Evolutionary conservation across 129 eudicot species (phyloP).

Genomic region (Helianthus tuberosus): DNA sequence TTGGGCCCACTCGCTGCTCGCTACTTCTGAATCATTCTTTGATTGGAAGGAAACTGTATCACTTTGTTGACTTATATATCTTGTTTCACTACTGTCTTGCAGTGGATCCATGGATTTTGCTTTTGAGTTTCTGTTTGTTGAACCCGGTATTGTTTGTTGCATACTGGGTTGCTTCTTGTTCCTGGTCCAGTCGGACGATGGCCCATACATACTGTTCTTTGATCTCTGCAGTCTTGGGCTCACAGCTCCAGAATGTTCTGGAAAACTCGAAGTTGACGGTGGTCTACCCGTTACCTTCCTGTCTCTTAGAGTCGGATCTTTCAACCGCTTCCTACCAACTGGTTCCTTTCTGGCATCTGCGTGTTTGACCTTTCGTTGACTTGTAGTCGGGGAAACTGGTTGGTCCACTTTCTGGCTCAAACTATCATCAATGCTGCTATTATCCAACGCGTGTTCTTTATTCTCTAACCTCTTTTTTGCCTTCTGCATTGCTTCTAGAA

Average conservation of each 20-base stretch:
- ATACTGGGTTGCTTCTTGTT: slow-evolving; percentile 39
- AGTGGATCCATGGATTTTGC: slow-evolving; percentile 40
- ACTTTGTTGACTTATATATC: slow-evolving; percentile 44
- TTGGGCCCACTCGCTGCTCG: slow-evolving; percentile 43
- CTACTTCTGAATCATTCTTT: slow-evolving; percentile 57
- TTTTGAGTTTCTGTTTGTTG: slow-evolving; percentile 36
- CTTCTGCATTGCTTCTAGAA: slow-evolving; percentile 91
- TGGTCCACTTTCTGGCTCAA: slow-evolving; percentile 28
- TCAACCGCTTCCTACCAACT: slow-evolving; percentile 24
- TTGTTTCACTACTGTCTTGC: slow-evolving; percentile 40
- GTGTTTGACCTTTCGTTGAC: slow-evolving; percentile 35
- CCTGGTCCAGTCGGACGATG: slow-evolving; percentile 40
- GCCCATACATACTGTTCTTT: slow-evolving; percentile 33
- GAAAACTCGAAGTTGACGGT: slow-evolving; percentile 30
- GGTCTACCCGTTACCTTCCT: slow-evolving; percentile 42
- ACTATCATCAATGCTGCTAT: slow-evolving; percentile 34
- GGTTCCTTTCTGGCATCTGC: slow-evolving; percentile 33
- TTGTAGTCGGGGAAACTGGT: slow-evolving; percentile 37
- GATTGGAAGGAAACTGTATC: slow-evolving; percentile 68
- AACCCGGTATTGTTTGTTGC: slow-evolving; percentile 31
- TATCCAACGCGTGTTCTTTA: slow-evolving; percentile 28
- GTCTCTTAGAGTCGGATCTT: slow-evolving; percentile 29
- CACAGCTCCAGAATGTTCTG: slow-evolving; percentile 42
- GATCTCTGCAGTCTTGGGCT: slow-evolving; percentile 55
- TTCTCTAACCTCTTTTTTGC: slow-evolving; percentile 54